Base-by-base conservation (phyloP, 2,329 filamentous ascomycete genomes). In the Cladophialophora psammophila region DNA sequence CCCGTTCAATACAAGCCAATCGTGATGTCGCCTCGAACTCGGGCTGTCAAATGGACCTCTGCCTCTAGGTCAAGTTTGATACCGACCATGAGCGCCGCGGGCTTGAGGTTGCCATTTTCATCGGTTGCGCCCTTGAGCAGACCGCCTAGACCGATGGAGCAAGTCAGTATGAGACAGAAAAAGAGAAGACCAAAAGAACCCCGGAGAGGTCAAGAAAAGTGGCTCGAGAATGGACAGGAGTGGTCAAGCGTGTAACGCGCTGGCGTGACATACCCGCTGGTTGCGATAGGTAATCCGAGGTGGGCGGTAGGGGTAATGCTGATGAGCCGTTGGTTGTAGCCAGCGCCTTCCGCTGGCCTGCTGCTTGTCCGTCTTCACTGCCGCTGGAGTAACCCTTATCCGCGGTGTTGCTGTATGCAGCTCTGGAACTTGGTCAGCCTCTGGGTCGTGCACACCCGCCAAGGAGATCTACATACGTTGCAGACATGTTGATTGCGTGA, bases 61-160 rank as follows among this genome's bases (percentile, higher is more conserved):
- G 86, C 86, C 75, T 89, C 86, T 20, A 88, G 77, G 74, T 89
- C 87, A 40, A 89, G 80, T 80, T 89, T 88, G 79, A 88, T 88
- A 64, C 86, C 86, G 42, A 89, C 80, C 72, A 88, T 80, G 52
- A 88, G 80, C 1, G 85, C 86, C 4, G 87, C 85, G 48, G 84
- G 77, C 77, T 87, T 88, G 66, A 85, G 79, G 72, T 86, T 84
- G 67, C 87, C 86, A 62, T 87, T 78, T 35, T 85, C 83, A 68
- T 87, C 85, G 1, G 59, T 69, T 56, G 67, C 67, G 12, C 63
- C 64, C 36, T 83, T 85, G 69, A 88, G 82, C 38, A 88, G 82
- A 71, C 83, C 80, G 63, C 85, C 84, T 85, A 40, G 12, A 15
- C 8, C 12, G 13, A 38, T n/a, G n/a, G 18, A 54, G 35, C 5